Evolutionary conservation across 106 monocot genomes (phyloP).

Genomic region (Platanthera guangdongensis): DNA sequence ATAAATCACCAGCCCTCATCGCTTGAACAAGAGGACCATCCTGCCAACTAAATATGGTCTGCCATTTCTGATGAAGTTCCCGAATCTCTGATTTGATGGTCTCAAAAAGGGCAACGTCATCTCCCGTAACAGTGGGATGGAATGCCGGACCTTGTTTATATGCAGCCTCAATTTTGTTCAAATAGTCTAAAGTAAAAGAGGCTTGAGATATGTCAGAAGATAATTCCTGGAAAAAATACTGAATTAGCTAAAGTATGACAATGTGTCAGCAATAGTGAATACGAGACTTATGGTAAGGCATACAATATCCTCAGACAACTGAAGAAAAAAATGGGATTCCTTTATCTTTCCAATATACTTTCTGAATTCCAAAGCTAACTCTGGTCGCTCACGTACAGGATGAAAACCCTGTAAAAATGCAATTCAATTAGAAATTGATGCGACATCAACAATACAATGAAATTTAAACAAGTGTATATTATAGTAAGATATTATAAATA

Average conservation of each 20-base stretch:
- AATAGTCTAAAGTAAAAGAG: slow-evolving; percentile 32
- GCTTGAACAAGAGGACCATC: slow-evolving; percentile 95
- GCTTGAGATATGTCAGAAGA: slow-evolving; percentile 55
- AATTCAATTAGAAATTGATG: background rate
- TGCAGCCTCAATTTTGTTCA: slow-evolving; percentile 27
- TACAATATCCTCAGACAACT: slow-evolving; percentile 34
- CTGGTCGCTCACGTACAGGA: slow-evolving; percentile 75
- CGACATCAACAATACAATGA: background rate
- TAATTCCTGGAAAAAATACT: slow-evolving; percentile 31
- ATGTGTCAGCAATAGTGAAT: background rate
- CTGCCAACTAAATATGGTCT: slow-evolving; percentile 82
- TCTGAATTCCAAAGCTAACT: slow-evolving; percentile 47
- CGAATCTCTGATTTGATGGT: slow-evolving; percentile 30
- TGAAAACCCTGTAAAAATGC: slow-evolving; percentile 54
- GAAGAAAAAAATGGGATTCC: slow-evolving; percentile 29
- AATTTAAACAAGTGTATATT: background rate
- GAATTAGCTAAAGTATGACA: background rate
- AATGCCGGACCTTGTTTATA: slow-evolving; percentile 11
- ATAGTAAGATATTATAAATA: background rate
- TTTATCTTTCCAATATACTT: slow-evolving; percentile 30
- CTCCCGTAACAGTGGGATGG: slow-evolving; percentile 22
- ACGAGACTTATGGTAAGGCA: slow-evolving; percentile 10
- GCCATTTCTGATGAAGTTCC: slow-evolving; percentile 51
- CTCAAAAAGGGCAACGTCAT: slow-evolving; percentile 43
- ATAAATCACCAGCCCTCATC: slow-evolving; percentile 81